phyloP scores from a whole-genome alignment of 805 yeast species.

The Candida fluviatilis region DNA sequence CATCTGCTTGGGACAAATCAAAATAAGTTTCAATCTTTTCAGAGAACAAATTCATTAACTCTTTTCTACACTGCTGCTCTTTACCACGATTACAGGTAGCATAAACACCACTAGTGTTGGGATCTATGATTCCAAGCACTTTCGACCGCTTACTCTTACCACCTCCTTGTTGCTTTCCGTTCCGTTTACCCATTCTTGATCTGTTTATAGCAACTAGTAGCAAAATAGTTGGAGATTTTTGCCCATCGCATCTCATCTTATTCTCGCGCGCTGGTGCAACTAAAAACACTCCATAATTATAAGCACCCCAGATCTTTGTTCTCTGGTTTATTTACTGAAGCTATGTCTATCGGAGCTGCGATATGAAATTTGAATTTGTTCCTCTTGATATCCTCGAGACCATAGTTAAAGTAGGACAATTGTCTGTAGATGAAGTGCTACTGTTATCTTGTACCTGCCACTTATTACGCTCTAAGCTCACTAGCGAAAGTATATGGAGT shows the following conservation, averaged over 20 bases:
- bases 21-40: slow-evolving; percentile 36
- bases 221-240: no score
- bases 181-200: slow-evolving; percentile 26
- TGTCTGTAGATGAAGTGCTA: slow-evolving; percentile 1
- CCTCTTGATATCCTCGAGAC: not conserved
- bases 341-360: no score
- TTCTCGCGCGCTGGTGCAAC: no score
- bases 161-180: slow-evolving; percentile 16
- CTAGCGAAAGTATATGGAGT: not conserved
- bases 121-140: slow-evolving; percentile 60
- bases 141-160: slow-evolving; percentile 41
- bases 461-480: not conserved
- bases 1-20: slow-evolving; percentile 18
- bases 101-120: slow-evolving; percentile 81
- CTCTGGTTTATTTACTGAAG: no score
- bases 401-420: not conserved
- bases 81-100: slow-evolving; percentile 83
- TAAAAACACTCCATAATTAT: no score
- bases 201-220: no score
- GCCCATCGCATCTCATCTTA: no score
- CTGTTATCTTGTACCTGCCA: not conserved
- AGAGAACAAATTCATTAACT: slow-evolving; percentile 53
- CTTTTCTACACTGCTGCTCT: slow-evolving; percentile 75
- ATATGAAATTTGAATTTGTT: not conserved
- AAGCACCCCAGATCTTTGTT: no score